Conservation (phyloP, 768 basidiomycete species). For the Amanita fuliginea region DNA sequence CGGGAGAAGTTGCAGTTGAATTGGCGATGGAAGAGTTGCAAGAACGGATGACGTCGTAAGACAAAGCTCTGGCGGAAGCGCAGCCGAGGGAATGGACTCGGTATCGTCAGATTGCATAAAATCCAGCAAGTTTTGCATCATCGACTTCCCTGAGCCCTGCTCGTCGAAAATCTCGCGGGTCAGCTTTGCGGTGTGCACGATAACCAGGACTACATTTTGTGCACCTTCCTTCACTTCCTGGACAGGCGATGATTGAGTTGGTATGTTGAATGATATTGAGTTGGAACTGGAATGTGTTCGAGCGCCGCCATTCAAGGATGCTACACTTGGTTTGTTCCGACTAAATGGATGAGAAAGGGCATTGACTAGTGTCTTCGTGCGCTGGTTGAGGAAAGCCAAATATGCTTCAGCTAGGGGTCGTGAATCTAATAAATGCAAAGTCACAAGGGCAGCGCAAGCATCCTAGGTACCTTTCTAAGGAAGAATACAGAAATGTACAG, state of each 20-base stretch:
- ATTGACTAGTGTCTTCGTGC: constrained; percentile 40
- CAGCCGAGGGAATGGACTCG: constrained; percentile 15
- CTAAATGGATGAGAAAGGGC: constrained; percentile 20
- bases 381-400: constrained; percentile 58
- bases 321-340: constrained; percentile 13
- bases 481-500: background rate
- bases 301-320: constrained; percentile 24
- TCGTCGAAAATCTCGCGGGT: constrained; percentile 49
- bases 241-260: constrained; percentile 23
- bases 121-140: constrained; percentile 47
- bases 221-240: constrained; percentile 45
- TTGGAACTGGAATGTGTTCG: constrained; percentile 11
- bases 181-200: constrained; percentile 47
- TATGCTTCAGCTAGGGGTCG: constrained; percentile 68
- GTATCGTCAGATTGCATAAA: constrained; percentile 43
- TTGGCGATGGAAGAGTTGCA: constrained; percentile 66
- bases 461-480: constrained; percentile 30
- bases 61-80: constrained; percentile 27
- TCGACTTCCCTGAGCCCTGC: constrained; percentile 22
- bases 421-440: constrained; percentile 84
- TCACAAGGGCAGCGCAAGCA: constrained; percentile 66
- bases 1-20: constrained; percentile 73
- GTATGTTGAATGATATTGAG: constrained; percentile 6
- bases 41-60: constrained; percentile 64
- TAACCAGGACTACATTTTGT: constrained; percentile 37